Evolutionary conservation across 805 yeast genomes (phyloP).

Genomic region (Candida pini): DNA sequence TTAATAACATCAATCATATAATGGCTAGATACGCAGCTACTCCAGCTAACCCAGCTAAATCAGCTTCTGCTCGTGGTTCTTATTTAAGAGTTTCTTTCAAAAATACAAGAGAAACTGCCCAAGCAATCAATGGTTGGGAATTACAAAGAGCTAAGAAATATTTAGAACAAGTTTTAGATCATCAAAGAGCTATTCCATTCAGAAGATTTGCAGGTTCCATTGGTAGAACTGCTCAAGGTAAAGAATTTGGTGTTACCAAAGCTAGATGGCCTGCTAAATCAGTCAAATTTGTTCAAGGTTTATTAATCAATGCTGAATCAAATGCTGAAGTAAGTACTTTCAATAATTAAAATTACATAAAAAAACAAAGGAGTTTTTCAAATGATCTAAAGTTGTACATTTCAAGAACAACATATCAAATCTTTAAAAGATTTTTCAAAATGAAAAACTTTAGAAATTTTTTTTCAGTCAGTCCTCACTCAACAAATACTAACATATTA

Average conservation of each 20-base stretch:
- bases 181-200: slow-evolving; percentile 99
- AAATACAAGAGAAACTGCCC: slow-evolving; percentile 99
- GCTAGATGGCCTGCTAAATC: slow-evolving; percentile 99
- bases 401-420: not conserved
- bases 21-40: slow-evolving; percentile 99
- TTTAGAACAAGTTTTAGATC: slow-evolving; percentile 94
- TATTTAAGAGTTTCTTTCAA: slow-evolving; percentile 99
- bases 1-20: no score
- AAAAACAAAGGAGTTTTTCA: not conserved
- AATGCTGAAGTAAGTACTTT: slow-evolving; percentile 76
- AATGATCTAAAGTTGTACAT: not conserved
- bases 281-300: slow-evolving; percentile 90
- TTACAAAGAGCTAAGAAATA: slow-evolving; percentile 92
- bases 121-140: slow-evolving; percentile 98
- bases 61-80: slow-evolving; percentile 99
- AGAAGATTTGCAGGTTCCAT: slow-evolving; percentile 94
- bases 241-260: slow-evolving; percentile 99
- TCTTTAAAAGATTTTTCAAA: not conserved
- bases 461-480: no score
- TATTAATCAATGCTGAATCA: slow-evolving; percentile 95
- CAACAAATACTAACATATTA: slow-evolving; percentile 16
- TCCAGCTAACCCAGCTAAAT: slow-evolving; percentile 98
- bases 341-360: not conserved
- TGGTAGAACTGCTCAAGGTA: slow-evolving; percentile 99
- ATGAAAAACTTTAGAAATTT: no score